Conservation (phyloP, 1,284 basidiomycete species). For the Dichomitus squalens region DNA sequence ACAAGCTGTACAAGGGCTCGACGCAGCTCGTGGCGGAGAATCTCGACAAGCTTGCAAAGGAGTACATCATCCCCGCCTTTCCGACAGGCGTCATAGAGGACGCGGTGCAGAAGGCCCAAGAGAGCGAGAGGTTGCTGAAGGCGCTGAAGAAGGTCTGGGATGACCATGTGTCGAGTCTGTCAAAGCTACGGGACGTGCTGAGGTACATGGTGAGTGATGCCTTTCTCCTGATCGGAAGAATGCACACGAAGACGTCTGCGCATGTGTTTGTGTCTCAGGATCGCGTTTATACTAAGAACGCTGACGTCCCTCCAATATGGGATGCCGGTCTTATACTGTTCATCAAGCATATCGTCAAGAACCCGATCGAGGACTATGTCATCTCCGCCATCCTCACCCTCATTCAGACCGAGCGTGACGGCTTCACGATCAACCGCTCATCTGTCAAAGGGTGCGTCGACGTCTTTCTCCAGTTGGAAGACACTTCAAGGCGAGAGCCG, state of each 20-base stretch:
- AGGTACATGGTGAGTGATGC: slow-evolving; percentile 88
- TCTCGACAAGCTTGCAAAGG: slow-evolving; percentile 77
- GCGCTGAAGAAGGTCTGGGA: slow-evolving; percentile 90
- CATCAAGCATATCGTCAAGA: slow-evolving; percentile 80
- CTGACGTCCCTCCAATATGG: slow-evolving; percentile 78
- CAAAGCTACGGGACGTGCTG: slow-evolving; percentile 87
- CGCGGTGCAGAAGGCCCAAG: slow-evolving; percentile 65
- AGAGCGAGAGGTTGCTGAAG: slow-evolving; percentile 86
- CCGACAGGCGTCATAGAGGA: slow-evolving; percentile 61
- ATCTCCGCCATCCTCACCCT: slow-evolving; percentile 84
- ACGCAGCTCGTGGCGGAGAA: slow-evolving; percentile 81
- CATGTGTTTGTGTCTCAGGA: slow-evolving; percentile 58
- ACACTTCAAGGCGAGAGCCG: slow-evolving; percentile 43
- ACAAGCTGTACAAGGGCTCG: slow-evolving; percentile 89
- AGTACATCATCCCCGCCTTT: slow-evolving; percentile 84
- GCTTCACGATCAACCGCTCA: slow-evolving; percentile 89
- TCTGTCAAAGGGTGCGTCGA: slow-evolving; percentile 91
- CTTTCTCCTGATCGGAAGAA: background rate
- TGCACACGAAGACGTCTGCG: background rate
- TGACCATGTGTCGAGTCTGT: slow-evolving; percentile 91
- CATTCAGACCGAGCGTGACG: slow-evolving; percentile 91
- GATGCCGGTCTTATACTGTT: slow-evolving; percentile 88
- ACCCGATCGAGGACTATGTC: slow-evolving; percentile 85
- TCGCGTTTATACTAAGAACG: slow-evolving; percentile 78
- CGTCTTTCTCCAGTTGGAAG: slow-evolving; percentile 74